Percentiles rank a stretch among this genome's conserved stretches.
These are phyloP conservation scores for Stygiomarasmius scandens DNA, from an alignment of 1,284 basidiomycete genomes.

Conservation along the genomic window DNA sequence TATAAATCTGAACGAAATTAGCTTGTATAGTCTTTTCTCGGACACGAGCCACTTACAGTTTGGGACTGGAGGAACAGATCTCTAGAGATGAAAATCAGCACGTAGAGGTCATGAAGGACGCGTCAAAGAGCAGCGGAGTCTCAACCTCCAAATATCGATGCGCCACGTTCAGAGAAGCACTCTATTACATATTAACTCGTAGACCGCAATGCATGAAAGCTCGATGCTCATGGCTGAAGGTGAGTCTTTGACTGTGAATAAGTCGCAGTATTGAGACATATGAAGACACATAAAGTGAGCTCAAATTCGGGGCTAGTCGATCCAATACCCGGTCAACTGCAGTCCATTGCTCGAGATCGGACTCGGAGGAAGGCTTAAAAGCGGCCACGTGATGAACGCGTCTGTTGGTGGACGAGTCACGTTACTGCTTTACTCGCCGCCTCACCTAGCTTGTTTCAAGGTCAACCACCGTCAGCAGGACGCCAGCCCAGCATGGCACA, in stretches of 20 bases:
- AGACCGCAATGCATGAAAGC: neutral
- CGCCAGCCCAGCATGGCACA: slow-evolving; percentile 35
- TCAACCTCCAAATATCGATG: neutral
- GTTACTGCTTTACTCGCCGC: neutral
- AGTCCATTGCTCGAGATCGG: too few species aligned
- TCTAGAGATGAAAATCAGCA: neutral
- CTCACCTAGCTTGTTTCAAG: neutral
- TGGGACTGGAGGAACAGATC: too few species aligned
- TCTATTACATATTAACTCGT: neutral
- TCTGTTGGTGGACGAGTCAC: neutral
- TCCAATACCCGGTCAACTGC: too few species aligned
- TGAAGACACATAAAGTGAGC: too few species aligned
- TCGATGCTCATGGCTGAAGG: too few species aligned
- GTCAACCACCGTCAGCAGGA: neutral
- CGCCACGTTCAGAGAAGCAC: neutral
- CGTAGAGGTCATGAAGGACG: neutral
- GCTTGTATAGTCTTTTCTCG: too few species aligned
- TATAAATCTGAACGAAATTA: neutral
- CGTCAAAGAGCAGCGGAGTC: neutral
- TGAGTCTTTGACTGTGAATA: too few species aligned
- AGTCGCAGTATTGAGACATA: too few species aligned
- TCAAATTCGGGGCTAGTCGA: too few species aligned
- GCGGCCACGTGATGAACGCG: neutral
- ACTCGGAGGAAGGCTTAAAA: neutral
- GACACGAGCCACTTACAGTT: too few species aligned